These are phyloP conservation scores for Apodospora peruviana DNA, from an alignment of 495 filamentous ascomycete genomes.

Conservation along the genomic window DNA sequence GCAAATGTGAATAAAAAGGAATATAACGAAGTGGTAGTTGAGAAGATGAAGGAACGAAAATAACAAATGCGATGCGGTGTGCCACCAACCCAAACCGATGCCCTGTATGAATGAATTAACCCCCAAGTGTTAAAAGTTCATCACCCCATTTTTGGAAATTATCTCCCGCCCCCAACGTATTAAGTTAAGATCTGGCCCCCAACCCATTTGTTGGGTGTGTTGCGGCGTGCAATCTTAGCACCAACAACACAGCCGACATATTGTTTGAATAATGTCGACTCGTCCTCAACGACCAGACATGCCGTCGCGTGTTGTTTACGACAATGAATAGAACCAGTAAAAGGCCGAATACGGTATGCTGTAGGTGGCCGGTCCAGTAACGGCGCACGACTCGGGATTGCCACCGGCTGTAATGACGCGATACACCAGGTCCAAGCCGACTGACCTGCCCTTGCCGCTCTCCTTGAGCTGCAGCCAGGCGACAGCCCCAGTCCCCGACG, in stretches of 20 bases:
- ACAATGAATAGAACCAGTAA: conserved; percentile 60
- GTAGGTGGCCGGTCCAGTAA: conserved; percentile 30
- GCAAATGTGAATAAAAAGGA: background rate
- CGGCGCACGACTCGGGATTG: conserved; percentile 41
- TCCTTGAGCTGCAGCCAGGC: conserved; percentile 59
- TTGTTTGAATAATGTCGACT: too few relatives aligned
- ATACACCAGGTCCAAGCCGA: conserved; percentile 53
- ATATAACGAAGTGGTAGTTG: background rate
- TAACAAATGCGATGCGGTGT: background rate
- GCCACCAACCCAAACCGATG: background rate
- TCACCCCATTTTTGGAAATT: background rate
- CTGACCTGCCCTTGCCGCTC: conserved; percentile 34
- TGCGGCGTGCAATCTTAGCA: too few relatives aligned
- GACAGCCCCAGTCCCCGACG: conserved; percentile 46
- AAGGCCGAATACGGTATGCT: conserved; percentile 60
- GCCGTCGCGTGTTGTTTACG: too few relatives aligned
- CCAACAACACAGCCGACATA: too few relatives aligned
- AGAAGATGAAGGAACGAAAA: background rate
- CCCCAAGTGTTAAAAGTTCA: background rate
- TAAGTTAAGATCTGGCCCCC: background rate
- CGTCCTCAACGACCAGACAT: too few relatives aligned
- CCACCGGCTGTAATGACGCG: conserved; percentile 66
- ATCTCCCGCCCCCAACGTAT: background rate
- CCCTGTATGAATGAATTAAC: background rate
- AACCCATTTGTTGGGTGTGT: background rate